Percentiles rank a stretch among this genome's conserved stretches.
phyloP scores from a whole-genome alignment of 805 yeast genomes.

The Wickerhamomyces tratensis region DNA sequence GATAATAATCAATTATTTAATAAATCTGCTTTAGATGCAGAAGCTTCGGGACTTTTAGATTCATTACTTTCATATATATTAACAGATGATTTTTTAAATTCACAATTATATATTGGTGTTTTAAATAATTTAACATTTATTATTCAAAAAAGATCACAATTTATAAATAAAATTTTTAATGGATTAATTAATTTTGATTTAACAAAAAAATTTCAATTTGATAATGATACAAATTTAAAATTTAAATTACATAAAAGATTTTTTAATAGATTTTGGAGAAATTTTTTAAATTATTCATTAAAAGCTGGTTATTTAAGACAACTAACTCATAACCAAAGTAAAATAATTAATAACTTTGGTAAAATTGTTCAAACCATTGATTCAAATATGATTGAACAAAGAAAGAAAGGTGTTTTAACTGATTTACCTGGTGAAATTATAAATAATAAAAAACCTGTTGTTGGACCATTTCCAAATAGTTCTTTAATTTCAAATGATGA shows the following conservation, averaged over 20 bases:
- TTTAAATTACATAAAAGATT: constrained; percentile 51
- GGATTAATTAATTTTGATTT: constrained; percentile 52
- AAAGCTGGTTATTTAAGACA: constrained; percentile 14
- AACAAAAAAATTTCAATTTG: constrained; percentile 42
- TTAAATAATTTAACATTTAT: constrained; percentile 55
- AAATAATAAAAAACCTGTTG: constrained; percentile 15
- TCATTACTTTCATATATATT: constrained; percentile 45
- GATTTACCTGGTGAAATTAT: constrained; percentile 17
- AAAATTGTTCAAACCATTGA: constrained; percentile 14
- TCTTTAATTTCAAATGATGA: constrained; percentile 27
- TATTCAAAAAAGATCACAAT: constrained; percentile 57
- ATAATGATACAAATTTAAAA: constrained; percentile 25
- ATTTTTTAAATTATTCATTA: constrained; percentile 30
- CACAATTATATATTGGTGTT: constrained; percentile 57
- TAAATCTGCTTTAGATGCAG: constrained; percentile 48
- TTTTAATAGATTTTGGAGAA: constrained; percentile 49
- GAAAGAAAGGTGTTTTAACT: constrained; percentile 16
- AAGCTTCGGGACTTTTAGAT: constrained; percentile 63
- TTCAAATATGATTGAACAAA: constrained; percentile 16
- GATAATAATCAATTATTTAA: constrained; percentile 58
- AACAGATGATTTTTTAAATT: constrained; percentile 43
- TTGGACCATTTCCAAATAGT: constrained; percentile 20
- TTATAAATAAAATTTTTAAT: constrained; percentile 42
- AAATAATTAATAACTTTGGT: constrained; percentile 10
- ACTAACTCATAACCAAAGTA: constrained; percentile 14